Base-by-base conservation (phyloP, 1,139 yeast species). In the Blastobotrys buckinghamii region DNA sequence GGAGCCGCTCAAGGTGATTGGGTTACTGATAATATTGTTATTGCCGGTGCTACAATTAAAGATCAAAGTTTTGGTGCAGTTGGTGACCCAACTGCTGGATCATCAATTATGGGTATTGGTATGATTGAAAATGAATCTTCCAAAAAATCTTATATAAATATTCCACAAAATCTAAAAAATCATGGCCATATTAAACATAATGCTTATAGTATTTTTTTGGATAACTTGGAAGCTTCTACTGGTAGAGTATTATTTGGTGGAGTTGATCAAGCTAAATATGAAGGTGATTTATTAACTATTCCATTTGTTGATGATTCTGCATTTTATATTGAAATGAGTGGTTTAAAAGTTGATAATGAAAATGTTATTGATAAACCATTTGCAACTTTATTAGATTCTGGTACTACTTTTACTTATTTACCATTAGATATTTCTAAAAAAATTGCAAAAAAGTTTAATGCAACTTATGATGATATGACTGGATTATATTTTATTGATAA, bases 211-310 rank as follows among this genome's bases (percentile, higher is more conserved):
- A 64, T 82, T 45, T 79, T 74, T 63, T 69, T 81, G 55, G 72
- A 73, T 50, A 63, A 69, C 22, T 56, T 65, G 20, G 66, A 65
- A 19, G 60, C 76, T 9, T 59, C 64, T 26, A 54, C 65, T 1
- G 85, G 85, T 3, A 58, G 73, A n/a, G 64, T 80, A 42, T 67
- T 80, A 44, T 81, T 81, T 62, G 85, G 86, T 6, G 85, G 81
- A 36, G 68, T 79, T 47, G 86, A 81, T 61, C 69, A 71, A 45
- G 74, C 77, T 26, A 80, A 78, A 61, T 78, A 70, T 58, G 53
- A 63, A 1, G 85, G 84, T 29, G 64, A 66, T 0, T 66, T 78
- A 56, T 66, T 53, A 32, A 55, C 58, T 6, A 58, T 67, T 12
- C 64, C 64, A 6, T 26, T 54, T 13, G 47, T 48, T 19, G 58